Percentiles rank a stretch among this genome's conserved stretches.
Evolutionary conservation across 345 rosid species (phyloP).

Genomic region (Theobroma cacao): DNA sequence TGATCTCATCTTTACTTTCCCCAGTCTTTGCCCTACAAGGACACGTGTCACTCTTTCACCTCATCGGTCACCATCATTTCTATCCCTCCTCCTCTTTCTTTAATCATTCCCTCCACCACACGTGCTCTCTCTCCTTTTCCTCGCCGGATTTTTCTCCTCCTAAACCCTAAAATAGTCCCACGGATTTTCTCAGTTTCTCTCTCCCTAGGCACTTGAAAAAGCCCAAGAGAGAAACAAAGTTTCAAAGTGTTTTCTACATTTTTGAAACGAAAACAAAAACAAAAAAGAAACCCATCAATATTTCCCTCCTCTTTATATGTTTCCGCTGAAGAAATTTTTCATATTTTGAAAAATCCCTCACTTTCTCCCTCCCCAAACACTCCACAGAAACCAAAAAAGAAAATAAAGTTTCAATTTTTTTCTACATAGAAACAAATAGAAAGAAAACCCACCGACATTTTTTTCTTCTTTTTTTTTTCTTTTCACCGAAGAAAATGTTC

Average conservation of each 20-base stretch:
- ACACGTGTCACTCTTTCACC: conserved; percentile 9
- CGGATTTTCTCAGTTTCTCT: not conserved
- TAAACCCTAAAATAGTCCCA: conserved; percentile 3
- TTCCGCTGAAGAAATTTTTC: not conserved
- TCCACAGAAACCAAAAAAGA: not conserved
- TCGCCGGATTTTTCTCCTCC: conserved; percentile 40
- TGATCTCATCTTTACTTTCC: not conserved
- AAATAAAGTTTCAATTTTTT: not conserved
- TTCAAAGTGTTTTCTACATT: not conserved
- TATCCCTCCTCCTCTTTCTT: not conserved
- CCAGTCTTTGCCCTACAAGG: not conserved
- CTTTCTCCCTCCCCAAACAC: not conserved
- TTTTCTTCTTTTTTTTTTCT: conserved; percentile 7
- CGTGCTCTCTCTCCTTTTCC: conserved; percentile 24
- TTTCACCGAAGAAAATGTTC: not conserved
- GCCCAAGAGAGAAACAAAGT: not conserved
- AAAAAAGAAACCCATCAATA: conserved; percentile 13
- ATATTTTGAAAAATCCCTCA: not conserved
- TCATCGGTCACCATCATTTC: conserved; percentile 10
- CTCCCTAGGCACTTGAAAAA: not conserved
- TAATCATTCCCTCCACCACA: conserved; percentile 5
- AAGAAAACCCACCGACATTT: conserved; percentile 13
- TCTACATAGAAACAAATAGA: not conserved
- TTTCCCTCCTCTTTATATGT: not conserved
- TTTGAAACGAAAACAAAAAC: not conserved